Conservation (phyloP, 2,329 filamentous ascomycete species). For the Colletotrichum tofieldiae region DNA sequence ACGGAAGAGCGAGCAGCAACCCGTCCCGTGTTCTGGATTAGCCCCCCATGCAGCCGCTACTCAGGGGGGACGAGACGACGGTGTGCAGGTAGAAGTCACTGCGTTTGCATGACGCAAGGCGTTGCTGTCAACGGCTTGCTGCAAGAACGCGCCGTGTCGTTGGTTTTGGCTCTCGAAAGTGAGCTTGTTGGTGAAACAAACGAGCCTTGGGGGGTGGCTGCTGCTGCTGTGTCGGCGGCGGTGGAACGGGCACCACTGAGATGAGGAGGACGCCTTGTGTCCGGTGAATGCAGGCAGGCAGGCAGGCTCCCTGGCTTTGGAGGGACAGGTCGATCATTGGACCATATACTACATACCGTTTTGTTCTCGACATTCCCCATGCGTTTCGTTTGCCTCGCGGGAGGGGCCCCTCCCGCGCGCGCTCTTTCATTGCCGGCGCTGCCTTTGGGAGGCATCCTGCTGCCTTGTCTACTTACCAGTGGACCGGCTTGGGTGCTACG, state of each 20-base stretch:
- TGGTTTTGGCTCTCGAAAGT: conserved; percentile 15
- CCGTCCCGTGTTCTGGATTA: neutral
- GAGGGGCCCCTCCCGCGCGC: neutral
- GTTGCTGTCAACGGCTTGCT: conserved; percentile 7
- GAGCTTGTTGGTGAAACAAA: conserved; percentile 2
- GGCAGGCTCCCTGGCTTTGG: neutral
- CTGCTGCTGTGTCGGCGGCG: neutral
- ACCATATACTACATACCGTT: neutral
- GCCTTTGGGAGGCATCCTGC: neutral
- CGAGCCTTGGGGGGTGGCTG: neutral
- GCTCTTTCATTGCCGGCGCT: neutral
- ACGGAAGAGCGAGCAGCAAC: neutral
- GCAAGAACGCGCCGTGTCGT: conserved; percentile 13
- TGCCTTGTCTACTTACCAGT: neutral
- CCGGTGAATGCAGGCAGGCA: neutral
- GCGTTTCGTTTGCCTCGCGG: neutral
- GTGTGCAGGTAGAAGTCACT: neutral
- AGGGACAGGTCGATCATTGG: neutral
- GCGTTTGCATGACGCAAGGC: conserved; percentile 2
- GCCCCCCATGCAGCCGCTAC: neutral
- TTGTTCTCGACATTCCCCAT: conserved; percentile 13
- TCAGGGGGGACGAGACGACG: neutral
- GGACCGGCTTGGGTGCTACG: neutral
- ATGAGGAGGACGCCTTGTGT: neutral
- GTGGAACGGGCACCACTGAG: conserved; percentile 11